Percentiles rank a stretch among this genome's conserved stretches.
These are phyloP conservation scores for Diutina neorugosa DNA, from an alignment of 1,139 yeast genomes.

Conservation along the genomic window DNA sequence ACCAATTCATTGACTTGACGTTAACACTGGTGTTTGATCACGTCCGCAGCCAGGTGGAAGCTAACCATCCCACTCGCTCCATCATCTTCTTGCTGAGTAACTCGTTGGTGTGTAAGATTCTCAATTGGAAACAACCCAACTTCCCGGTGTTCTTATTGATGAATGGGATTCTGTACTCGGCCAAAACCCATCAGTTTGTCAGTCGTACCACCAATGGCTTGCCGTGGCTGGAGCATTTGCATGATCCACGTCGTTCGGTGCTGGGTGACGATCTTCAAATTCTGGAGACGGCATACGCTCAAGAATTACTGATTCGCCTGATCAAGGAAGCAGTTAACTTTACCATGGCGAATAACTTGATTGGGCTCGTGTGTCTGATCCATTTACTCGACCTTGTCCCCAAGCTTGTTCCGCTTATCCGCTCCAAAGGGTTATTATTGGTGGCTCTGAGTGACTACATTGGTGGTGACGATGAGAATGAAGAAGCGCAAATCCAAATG, in stretches of 20 bases:
- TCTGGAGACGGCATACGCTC: conserved; percentile 14
- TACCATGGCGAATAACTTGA: conserved; percentile 68
- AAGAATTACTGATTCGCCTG: conserved; percentile 31
- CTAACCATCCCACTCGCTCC: conserved; percentile 31
- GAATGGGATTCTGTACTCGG: conserved; percentile 45
- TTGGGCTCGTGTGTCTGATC: conserved; percentile 73
- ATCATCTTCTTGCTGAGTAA: conserved; percentile 77
- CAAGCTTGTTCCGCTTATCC: conserved; percentile 58
- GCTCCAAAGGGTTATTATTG: conserved; percentile 71
- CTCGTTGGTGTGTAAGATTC: conserved; percentile 77
- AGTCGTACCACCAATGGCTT: conserved; percentile 33
- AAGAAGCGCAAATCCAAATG: conserved; percentile 13
- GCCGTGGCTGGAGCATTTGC: background rate
- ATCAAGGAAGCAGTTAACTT: conserved; percentile 45
- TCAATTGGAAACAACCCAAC: conserved; percentile 98
- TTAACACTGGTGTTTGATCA: conserved; percentile 67
- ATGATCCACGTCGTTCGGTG: background rate
- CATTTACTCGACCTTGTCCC: conserved; percentile 65
- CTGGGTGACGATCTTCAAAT: background rate
- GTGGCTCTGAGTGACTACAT: conserved; percentile 48
- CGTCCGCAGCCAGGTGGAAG: conserved; percentile 42
- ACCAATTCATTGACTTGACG: conserved; percentile 64
- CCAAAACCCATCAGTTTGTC: conserved; percentile 18
- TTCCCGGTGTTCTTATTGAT: conserved; percentile 85
- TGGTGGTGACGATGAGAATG: conserved; percentile 14